Conservation (phyloP, 1,284 basidiomycete species). For the Cryptococcus sp. region DNA sequence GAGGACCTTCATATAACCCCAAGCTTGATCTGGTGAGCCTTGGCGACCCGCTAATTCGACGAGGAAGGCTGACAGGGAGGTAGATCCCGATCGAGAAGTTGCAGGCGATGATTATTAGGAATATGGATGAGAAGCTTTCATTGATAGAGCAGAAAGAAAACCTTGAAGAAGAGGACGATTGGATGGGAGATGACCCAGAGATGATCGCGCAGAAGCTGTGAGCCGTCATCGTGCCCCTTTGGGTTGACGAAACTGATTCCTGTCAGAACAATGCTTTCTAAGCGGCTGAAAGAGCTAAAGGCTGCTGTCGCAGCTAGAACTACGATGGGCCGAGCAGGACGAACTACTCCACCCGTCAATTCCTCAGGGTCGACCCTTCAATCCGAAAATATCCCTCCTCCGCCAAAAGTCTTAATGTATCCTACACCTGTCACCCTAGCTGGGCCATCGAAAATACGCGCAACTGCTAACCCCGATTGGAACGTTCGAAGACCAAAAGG, state of each 20-base stretch:
- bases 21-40: slow-evolving; percentile 8
- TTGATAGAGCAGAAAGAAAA: slow-evolving; percentile 20
- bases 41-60: background rate
- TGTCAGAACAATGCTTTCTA: slow-evolving; percentile 19
- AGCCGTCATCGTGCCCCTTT: background rate
- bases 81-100: slow-evolving; percentile 27
- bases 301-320: slow-evolving; percentile 19
- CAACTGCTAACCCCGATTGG: background rate
- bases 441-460: background rate
- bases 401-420: background rate
- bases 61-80: background rate
- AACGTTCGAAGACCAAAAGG: slow-evolving; percentile 3
- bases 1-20: slow-evolving; percentile 2
- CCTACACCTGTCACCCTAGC: slow-evolving; percentile 5
- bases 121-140: slow-evolving; percentile 26
- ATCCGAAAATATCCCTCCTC: background rate
- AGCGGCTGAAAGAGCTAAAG: slow-evolving; percentile 36
- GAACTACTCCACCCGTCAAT: background rate
- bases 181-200: slow-evolving; percentile 30
- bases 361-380: slow-evolving; percentile 5
- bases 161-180: slow-evolving; percentile 14
- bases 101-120: slow-evolving; percentile 27
- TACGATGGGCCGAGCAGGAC: background rate
- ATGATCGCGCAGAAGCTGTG: slow-evolving; percentile 31
- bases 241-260: slow-evolving; percentile 1